These are phyloP conservation scores for Entomortierella chlamydospora DNA, from an alignment of 192 early-diverging fungal species.

Conservation along the genomic window DNA sequence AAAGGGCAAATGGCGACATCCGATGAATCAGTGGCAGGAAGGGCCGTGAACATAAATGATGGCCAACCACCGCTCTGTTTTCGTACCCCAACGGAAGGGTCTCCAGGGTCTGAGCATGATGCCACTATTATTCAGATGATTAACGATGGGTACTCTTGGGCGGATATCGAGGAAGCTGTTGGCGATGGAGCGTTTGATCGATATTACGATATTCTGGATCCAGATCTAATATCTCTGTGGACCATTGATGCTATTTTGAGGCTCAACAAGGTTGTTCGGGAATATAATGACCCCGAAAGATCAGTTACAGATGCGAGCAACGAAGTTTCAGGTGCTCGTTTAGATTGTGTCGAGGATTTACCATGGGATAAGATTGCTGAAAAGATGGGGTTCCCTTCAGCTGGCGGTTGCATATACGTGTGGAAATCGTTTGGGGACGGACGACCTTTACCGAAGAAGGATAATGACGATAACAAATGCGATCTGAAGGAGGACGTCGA, in stretches of 20 bases:
- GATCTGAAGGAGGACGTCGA: too few relatives aligned
- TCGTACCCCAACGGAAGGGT: background rate
- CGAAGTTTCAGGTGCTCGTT: background rate
- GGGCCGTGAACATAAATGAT: background rate
- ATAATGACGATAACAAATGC: background rate
- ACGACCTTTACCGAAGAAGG: background rate
- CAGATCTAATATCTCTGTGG: slow-evolving; percentile 8
- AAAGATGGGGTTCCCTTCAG: background rate
- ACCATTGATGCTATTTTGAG: background rate
- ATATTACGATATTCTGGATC: slow-evolving; percentile 26
- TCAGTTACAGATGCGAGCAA: too few relatives aligned
- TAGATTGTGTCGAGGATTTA: background rate
- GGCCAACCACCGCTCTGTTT: slow-evolving; percentile 5
- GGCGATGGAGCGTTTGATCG: slow-evolving; percentile 30
- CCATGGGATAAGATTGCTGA: slow-evolving; percentile 14
- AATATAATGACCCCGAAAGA: background rate
- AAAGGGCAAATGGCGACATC: background rate
- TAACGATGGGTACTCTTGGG: slow-evolving; percentile 14
- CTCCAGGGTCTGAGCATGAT: slow-evolving; percentile 17
- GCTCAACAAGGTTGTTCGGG: slow-evolving; percentile 4
- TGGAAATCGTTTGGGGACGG: slow-evolving; percentile 28
- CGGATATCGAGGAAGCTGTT: slow-evolving; percentile 8
- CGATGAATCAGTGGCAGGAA: background rate
- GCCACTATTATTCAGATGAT: slow-evolving; percentile 21
- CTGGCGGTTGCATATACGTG: slow-evolving; percentile 1